These are phyloP conservation scores for Epichloe baconii DNA, from an alignment of 2,329 filamentous ascomycete species.

Conservation along the genomic window DNA sequence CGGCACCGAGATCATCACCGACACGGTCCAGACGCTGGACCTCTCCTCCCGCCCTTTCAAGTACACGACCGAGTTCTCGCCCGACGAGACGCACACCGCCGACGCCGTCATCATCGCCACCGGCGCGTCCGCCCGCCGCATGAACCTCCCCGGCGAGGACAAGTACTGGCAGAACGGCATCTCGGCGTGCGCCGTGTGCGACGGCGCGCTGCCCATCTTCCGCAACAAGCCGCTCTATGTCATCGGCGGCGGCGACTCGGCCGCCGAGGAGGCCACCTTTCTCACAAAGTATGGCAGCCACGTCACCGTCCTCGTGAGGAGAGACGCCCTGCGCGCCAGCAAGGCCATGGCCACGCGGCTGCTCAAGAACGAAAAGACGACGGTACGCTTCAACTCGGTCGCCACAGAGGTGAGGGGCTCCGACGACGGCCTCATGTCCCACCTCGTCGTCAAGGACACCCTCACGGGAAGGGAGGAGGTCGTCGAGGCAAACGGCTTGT, in stretches of 20 bases:
- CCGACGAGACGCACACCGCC: slow-evolving; percentile 72
- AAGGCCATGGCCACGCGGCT: slow-evolving; percentile 86
- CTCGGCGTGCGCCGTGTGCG: slow-evolving; percentile 92
- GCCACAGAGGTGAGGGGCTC: slow-evolving; percentile 78
- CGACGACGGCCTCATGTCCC: slow-evolving; percentile 75
- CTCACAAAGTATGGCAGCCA: slow-evolving; percentile 94
- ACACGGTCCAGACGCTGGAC: slow-evolving; percentile 85
- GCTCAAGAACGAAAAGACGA: slow-evolving; percentile 74
- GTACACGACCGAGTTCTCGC: slow-evolving; percentile 82
- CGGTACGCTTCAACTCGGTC: slow-evolving; percentile 72
- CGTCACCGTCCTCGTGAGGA: slow-evolving; percentile 85
- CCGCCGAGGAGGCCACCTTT: slow-evolving; percentile 94
- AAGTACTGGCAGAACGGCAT: slow-evolving; percentile 97
- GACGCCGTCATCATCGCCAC: slow-evolving; percentile 91
- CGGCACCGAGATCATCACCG: slow-evolving; percentile 83
- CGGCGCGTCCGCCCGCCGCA: slow-evolving; percentile 76
- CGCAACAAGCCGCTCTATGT: slow-evolving; percentile 90
- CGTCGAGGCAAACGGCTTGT: slow-evolving; percentile 82
- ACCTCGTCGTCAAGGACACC: slow-evolving; percentile 71
- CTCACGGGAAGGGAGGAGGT: slow-evolving; percentile 64
- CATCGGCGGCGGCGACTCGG: slow-evolving; percentile 92
- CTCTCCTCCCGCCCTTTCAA: slow-evolving; percentile 76
- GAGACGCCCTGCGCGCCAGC: slow-evolving; percentile 73
- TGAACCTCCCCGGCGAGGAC: slow-evolving; percentile 77
- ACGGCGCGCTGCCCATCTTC: slow-evolving; percentile 95